Evolutionary conservation across 306 rosid species (phyloP).

Genomic region (Gleditsia sinensis): DNA sequence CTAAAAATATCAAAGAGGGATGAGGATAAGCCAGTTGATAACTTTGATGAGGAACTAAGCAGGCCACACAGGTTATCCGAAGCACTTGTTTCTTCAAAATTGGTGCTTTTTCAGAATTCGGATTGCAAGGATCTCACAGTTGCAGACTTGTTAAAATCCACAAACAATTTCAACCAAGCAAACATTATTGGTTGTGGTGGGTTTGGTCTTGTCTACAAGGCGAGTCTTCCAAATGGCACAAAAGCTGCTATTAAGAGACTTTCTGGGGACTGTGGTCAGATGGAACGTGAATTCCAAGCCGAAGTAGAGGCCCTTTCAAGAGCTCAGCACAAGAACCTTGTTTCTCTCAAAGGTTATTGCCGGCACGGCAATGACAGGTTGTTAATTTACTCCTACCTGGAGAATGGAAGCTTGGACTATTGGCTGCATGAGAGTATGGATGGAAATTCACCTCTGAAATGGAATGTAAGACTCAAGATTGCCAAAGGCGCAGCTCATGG

Average conservation of each 20-base stretch:
- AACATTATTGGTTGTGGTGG: constrained; percentile 71
- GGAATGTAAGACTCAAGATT: constrained; percentile 56
- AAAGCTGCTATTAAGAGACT: constrained; percentile 62
- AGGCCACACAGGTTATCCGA: constrained; percentile 51
- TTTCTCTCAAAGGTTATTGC: constrained; percentile 60
- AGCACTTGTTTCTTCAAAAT: constrained; percentile 45
- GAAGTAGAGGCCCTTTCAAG: constrained; percentile 66
- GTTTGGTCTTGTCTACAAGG: constrained; percentile 66
- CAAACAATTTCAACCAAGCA: constrained; percentile 56
- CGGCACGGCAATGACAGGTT: constrained; percentile 49
- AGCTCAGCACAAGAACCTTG: constrained; percentile 68
- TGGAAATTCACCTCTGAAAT: constrained; percentile 37
- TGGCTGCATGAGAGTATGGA: constrained; percentile 61
- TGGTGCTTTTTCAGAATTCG: constrained; percentile 55
- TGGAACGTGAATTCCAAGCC: constrained; percentile 66
- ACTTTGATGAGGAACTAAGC: constrained; percentile 44
- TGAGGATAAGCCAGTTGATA: constrained; percentile 31
- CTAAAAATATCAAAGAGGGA: constrained; percentile 49
- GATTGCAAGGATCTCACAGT: constrained; percentile 52
- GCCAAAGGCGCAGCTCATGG: constrained; percentile 58
- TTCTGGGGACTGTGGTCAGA: constrained; percentile 60
- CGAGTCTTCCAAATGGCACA: constrained; percentile 50
- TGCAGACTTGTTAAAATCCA: constrained; percentile 52
- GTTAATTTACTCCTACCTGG: constrained; percentile 60
- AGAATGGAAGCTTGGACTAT: constrained; percentile 63